Evolutionary conservation across 108 stramenopile species (phyloP).

Genomic region (Fistulifera pelliculosa): DNA sequence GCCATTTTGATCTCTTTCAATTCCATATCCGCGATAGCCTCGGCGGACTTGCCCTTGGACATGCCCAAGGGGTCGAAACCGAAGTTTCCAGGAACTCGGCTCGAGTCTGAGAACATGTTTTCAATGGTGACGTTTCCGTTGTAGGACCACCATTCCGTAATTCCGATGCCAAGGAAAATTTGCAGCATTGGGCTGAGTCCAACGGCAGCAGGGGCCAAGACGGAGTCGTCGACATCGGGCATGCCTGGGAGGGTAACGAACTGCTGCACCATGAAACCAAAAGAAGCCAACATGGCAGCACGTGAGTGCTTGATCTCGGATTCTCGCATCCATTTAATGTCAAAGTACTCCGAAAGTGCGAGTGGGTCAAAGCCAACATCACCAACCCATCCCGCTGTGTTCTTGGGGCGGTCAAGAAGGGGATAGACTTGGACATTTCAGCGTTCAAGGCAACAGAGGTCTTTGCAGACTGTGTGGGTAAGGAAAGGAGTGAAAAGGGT

Average conservation of each 20-base stretch:
- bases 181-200: constrained; percentile 81
- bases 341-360: constrained; percentile 79
- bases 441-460: background rate
- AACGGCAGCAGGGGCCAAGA: constrained; percentile 65
- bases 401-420: constrained; percentile 61
- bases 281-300: constrained; percentile 85
- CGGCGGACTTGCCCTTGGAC: constrained; percentile 51
- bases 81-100: constrained; percentile 70
- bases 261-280: constrained; percentile 71
- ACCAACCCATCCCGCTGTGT: constrained; percentile 68
- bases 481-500: background rate
- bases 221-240: constrained; percentile 73
- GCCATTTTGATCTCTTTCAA: constrained; percentile 85
- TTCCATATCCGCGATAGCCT: constrained; percentile 52
- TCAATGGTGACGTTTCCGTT: constrained; percentile 88
- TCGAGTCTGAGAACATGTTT: constrained; percentile 67
- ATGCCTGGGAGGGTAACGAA: constrained; percentile 77
- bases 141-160: constrained; percentile 82
- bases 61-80: constrained; percentile 79
- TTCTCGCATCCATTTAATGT: constrained; percentile 96
- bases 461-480: too few relatives aligned
- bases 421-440: constrained; percentile 80
- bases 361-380: constrained; percentile 92
- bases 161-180: constrained; percentile 66
- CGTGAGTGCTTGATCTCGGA: constrained; percentile 97